These are phyloP conservation scores for Trichoderma reesei DNA, from an alignment of 495 filamentous ascomycete genomes.

Conservation along the genomic window DNA sequence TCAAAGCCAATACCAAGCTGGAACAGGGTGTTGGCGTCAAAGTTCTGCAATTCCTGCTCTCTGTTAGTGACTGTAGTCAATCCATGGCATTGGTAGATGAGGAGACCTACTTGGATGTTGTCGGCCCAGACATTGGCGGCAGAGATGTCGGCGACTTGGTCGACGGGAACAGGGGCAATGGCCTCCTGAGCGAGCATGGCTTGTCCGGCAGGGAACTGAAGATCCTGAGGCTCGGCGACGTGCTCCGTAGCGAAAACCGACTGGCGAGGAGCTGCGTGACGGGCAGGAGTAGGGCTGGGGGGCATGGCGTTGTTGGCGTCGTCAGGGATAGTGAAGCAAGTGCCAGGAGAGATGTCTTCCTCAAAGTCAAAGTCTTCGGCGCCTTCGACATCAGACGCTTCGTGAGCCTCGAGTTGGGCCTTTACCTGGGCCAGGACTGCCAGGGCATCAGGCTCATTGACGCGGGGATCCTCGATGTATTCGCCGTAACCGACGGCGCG, in stretches of 20 bases:
- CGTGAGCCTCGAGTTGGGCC: too few species aligned
- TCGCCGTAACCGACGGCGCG: constrained; percentile 22
- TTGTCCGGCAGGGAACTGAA: not conserved
- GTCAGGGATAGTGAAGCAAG: not conserved
- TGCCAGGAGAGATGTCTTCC: not conserved
- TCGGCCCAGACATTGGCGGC: not conserved
- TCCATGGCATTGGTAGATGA: not conserved
- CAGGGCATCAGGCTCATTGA: constrained; percentile 18
- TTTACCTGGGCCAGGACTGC: not conserved
- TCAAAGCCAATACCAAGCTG: too few species aligned
- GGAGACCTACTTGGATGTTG: not conserved
- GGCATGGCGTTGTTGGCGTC: not conserved
- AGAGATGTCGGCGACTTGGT: not conserved
- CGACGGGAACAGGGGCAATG: not conserved
- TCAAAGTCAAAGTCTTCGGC: too few species aligned
- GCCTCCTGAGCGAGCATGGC: not conserved
- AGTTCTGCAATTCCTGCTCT: not conserved
- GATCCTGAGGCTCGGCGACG: not conserved
- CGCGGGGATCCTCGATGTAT: constrained; percentile 18
- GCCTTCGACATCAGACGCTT: not conserved
- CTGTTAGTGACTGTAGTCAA: not conserved
- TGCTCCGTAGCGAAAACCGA: not conserved
- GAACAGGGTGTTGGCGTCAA: too few species aligned
- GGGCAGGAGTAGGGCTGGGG: not conserved
- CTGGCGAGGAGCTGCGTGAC: not conserved